Evolutionary conservation across 129 eudicot genomes (phyloP), one percentile per base, ranked within the genome.

Genomic region (Escallonia rubra): DNA sequence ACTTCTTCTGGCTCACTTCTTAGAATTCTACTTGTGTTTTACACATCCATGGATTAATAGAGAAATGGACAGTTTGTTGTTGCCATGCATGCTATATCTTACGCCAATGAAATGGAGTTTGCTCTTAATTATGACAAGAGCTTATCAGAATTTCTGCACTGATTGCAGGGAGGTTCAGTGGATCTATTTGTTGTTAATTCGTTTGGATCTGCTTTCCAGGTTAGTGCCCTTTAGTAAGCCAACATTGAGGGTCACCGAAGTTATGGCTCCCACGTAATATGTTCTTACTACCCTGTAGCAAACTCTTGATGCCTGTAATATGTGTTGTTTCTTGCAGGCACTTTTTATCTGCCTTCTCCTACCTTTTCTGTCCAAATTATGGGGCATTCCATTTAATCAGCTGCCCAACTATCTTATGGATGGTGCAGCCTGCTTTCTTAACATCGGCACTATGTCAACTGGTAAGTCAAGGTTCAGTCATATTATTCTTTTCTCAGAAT

Each of bases 201-300:
- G 55, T 89, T 67, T 69, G 99, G 99, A 86, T 94, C 99, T 56
- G 99, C 97, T 75, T 94, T 82, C 69, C 99, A 94, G 93, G 99
- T 90, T 40, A 62, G 66, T 71, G 53, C 65, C 57, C 23, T 23
- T 54, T 45, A 45, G 39, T 56, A 10, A 55, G 60, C 43, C 3
- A 39, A 39, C 56, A 7, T 67, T 59, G 8, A 7, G 11, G 45
- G 16, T 63, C 59, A 44, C 45, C 43, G 51, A 4, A 9, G 43
- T 4, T 64, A 45, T 57, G 13, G 44, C 38, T 68, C 8, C 4
- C 48, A 3, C 49, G 15, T 12, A 10, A 42, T 10, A 4, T 55
- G 42, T 52, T 7, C 12, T 52, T 11, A 4, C 13, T 11, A 4
- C n/a, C 43, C 8, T 43, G 50, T 53, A 15, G 4, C 9, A 0